phyloP scores from a whole-genome alignment of 2,329 filamentous ascomycete genomes.

The Ophiostoma pallidulum region DNA sequence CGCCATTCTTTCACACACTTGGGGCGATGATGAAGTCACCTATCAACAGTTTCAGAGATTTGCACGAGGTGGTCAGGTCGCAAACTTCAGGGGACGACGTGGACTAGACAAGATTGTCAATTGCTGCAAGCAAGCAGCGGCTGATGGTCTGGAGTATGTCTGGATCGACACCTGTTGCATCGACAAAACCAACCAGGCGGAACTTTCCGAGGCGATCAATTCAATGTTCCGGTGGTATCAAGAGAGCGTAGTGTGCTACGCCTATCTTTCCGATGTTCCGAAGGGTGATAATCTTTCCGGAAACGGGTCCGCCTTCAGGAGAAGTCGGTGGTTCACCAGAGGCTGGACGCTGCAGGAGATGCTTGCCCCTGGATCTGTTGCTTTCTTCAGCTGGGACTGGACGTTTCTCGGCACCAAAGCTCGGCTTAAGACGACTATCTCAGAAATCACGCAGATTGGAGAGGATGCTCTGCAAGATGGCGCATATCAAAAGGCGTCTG shows the following conservation, averaged over 20 bases:
- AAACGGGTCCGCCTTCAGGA: neutral
- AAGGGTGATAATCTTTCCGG: neutral
- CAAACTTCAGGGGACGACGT: conserved; percentile 30
- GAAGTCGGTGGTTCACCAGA: conserved; percentile 29
- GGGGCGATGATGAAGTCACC: conserved; percentile 15
- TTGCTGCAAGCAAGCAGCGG: neutral
- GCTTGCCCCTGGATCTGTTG: conserved; percentile 32
- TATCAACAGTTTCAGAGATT: conserved; percentile 8
- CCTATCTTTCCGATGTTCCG: neutral
- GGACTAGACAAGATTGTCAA: conserved; percentile 21
- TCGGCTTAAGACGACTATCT: conserved; percentile 13
- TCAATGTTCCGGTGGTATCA: conserved; percentile 11
- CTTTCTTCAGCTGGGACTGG: conserved; percentile 26
- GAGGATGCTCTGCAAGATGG: conserved; percentile 11
- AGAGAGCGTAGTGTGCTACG: conserved; percentile 1
- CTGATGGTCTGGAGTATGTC: neutral
- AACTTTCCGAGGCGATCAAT: conserved; percentile 6
- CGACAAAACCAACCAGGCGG: neutral
- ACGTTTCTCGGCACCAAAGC: conserved; percentile 19
- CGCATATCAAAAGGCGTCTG: conserved; percentile 1
- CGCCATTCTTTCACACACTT: conserved; percentile 16
- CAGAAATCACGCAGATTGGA: conserved; percentile 18
- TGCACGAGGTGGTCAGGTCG: conserved; percentile 18
- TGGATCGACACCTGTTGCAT: conserved; percentile 12
- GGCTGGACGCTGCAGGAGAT: conserved; percentile 59